These are phyloP conservation scores for Rickenella mellea DNA, from an alignment of 768 basidiomycete species.

Conservation along the genomic window DNA sequence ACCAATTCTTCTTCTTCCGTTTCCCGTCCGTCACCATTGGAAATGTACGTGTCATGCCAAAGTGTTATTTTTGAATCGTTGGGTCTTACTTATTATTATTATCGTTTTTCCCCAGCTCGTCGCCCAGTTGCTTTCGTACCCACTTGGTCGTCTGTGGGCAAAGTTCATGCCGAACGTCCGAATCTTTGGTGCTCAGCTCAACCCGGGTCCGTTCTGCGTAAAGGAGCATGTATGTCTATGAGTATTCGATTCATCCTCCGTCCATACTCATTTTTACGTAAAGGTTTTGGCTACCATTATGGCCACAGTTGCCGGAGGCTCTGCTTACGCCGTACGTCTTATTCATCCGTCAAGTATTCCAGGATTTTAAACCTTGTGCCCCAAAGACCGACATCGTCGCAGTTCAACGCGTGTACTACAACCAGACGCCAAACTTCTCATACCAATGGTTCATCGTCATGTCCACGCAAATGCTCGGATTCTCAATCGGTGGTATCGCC, in stretches of 20 bases:
- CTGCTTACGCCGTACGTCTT: constrained; percentile 23
- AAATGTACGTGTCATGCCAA: constrained; percentile 20
- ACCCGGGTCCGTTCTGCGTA: constrained; percentile 79
- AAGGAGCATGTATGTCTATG: constrained; percentile 74
- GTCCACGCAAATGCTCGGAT: constrained; percentile 22
- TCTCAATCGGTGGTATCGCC: constrained; percentile 23
- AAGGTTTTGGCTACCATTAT: constrained; percentile 40
- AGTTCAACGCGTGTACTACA: constrained; percentile 37
- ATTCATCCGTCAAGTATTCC: not conserved
- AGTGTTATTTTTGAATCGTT: not conserved
- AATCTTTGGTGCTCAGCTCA: constrained; percentile 45
- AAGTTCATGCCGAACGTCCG: constrained; percentile 40
- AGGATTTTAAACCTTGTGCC: constrained; percentile 19
- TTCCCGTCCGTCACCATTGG: constrained; percentile 57
- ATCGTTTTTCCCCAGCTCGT: constrained; percentile 33
- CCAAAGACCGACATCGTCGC: constrained; percentile 33
- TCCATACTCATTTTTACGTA: constrained; percentile 17
- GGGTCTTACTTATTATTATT: not conserved
- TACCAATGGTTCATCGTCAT: constrained; percentile 31
- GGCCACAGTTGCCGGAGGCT: constrained; percentile 24
- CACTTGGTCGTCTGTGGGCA: constrained; percentile 52
- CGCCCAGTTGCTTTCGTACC: constrained; percentile 64
- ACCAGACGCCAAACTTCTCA: constrained; percentile 24
- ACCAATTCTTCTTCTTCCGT: constrained; percentile 74
- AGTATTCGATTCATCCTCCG: too few relatives aligned